These are phyloP conservation scores for Aquilaria agallochum DNA, from an alignment of 441 rosid genomes.

Conservation along the genomic window DNA sequence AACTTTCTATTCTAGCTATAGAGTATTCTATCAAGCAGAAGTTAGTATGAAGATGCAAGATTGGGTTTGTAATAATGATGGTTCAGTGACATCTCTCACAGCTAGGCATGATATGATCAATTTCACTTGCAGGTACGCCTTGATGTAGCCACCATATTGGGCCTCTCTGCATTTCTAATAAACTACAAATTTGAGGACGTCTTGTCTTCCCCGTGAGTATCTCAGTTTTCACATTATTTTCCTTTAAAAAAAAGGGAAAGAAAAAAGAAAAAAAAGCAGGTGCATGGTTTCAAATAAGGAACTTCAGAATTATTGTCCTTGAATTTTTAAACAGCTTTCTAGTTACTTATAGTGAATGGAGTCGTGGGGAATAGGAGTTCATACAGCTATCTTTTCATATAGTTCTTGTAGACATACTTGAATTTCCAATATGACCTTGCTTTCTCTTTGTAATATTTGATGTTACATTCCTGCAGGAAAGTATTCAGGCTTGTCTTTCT, in stretches of 20 bases:
- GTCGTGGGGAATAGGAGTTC: too few relatives aligned
- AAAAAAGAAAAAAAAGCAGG: too few relatives aligned
- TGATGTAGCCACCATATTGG: conserved; percentile 81
- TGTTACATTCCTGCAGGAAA: neutral
- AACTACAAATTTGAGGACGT: conserved; percentile 94
- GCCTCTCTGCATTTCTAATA: conserved; percentile 83
- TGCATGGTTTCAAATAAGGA: too few relatives aligned
- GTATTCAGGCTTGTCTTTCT: neutral
- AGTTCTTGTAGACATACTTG: neutral
- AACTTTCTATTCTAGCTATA: conserved; percentile 24
- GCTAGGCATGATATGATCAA: conserved; percentile 19
- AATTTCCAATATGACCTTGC: neutral
- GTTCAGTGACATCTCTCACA: neutral
- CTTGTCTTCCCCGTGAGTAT: conserved; percentile 75
- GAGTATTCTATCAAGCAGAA: neutral
- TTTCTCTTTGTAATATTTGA: neutral
- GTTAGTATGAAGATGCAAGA: too few relatives aligned
- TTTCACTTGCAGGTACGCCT: conserved; percentile 71
- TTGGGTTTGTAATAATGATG: too few relatives aligned
- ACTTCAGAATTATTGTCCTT: neutral
- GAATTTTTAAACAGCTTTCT: neutral
- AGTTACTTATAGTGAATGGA: too few relatives aligned
- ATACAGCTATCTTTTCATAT: too few relatives aligned
- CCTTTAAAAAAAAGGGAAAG: neutral
- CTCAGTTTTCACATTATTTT: conserved; percentile 8